These are phyloP conservation scores for Yarrowia sp. DNA, from an alignment of 805 yeast species.

Conservation along the genomic window DNA sequence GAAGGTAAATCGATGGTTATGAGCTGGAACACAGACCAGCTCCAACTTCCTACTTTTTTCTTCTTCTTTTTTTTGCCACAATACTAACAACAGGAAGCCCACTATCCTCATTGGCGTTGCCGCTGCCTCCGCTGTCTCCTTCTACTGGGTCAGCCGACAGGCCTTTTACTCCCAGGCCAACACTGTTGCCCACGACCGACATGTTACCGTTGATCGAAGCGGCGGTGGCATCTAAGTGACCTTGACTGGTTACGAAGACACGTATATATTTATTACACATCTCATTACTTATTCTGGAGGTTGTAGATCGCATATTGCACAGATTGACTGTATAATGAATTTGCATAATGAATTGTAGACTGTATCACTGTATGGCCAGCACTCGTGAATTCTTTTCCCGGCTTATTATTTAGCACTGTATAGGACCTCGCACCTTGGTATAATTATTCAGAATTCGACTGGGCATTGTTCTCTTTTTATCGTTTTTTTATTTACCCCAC, in stretches of 20 bases:
- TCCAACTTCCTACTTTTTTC: too few relatives aligned
- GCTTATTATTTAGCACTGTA: background rate
- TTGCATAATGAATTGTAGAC: too few relatives aligned
- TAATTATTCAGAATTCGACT: background rate
- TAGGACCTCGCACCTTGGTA: too few relatives aligned
- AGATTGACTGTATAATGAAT: too few relatives aligned
- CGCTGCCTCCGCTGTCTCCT: constrained; percentile 33
- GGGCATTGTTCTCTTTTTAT: too few relatives aligned
- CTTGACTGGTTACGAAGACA: background rate
- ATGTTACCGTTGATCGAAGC: constrained; percentile 41
- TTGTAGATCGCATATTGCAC: too few relatives aligned
- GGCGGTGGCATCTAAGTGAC: constrained; percentile 40
- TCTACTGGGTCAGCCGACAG: constrained; percentile 39
- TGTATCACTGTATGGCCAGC: too few relatives aligned
- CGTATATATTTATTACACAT: constrained; percentile 16
- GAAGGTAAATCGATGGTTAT: too few relatives aligned
- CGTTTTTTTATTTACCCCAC: background rate
- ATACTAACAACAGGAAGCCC: constrained; percentile 25
- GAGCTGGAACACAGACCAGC: too few relatives aligned
- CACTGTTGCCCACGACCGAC: constrained; percentile 35
- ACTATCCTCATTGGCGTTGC: constrained; percentile 35
- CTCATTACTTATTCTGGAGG: too few relatives aligned
- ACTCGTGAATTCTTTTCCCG: too few relatives aligned
- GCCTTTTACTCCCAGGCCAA: constrained; percentile 32
- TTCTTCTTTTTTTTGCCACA: background rate